These are phyloP conservation scores for Litsea cubeba DNA, from an alignment of 164 flowering plant genomes.

Conservation along the genomic window DNA sequence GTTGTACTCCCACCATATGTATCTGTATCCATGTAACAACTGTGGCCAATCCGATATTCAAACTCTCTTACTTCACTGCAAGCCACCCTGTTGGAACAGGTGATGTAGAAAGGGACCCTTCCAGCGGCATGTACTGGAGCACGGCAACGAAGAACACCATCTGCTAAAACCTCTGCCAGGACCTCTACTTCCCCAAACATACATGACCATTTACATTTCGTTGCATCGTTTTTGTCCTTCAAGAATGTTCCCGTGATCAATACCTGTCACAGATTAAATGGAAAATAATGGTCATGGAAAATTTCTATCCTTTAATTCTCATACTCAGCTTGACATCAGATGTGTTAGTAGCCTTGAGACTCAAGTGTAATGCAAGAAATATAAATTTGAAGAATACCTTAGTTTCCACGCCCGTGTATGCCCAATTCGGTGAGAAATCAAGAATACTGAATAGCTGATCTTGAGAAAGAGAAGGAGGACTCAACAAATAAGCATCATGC, in stretches of 20 bases:
- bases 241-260: slow-evolving; percentile 76
- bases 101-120: slow-evolving; percentile 78
- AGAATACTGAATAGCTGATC: slow-evolving; percentile 91
- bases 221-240: slow-evolving; percentile 38
- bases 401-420: slow-evolving; percentile 51
- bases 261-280: slow-evolving; percentile 41
- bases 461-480: slow-evolving; percentile 68
- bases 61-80: slow-evolving; percentile 99
- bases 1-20: slow-evolving; percentile 15
- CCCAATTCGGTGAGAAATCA: slow-evolving; percentile 92
- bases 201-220: slow-evolving; percentile 69
- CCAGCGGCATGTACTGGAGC: slow-evolving; percentile 61
- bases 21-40: slow-evolving; percentile 34
- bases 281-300: slow-evolving; percentile 7
- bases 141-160: slow-evolving; percentile 75
- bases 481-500: slow-evolving; percentile 39
- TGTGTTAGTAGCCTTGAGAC: not conserved
- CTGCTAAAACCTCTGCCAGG: slow-evolving; percentile 71
- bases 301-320: not conserved
- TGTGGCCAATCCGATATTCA: slow-evolving; percentile 44
- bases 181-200: slow-evolving; percentile 99
- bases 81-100: slow-evolving; percentile 90
- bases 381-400: slow-evolving; percentile 44
- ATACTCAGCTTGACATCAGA: not conserved
- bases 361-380: not conserved